A percentile compares a stretch with the other conserved stretches of the same genome.
Conservation (phyloP, 176 grass and related monocot genomes). For the Chrysopogon serrulatus region DNA sequence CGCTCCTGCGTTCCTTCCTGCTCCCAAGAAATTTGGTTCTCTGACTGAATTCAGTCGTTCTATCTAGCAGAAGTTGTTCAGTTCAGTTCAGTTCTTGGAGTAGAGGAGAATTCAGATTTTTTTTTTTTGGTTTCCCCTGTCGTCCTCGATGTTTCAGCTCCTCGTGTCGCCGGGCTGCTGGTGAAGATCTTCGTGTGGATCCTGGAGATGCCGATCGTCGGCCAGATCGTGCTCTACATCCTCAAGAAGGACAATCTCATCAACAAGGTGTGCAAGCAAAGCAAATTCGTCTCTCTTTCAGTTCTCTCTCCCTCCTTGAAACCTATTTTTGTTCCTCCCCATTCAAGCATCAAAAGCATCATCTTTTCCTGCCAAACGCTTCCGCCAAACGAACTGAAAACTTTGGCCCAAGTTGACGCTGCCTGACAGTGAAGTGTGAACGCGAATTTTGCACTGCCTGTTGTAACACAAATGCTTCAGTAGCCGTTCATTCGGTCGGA, state of each 20-base stretch:
- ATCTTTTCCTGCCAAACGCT: background rate
- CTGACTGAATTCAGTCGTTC: background rate
- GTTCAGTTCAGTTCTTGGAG: background rate
- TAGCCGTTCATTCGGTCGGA: too few species aligned
- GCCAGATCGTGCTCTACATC: slow-evolving; percentile 54
- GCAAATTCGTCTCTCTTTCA: background rate
- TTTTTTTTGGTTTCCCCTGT: background rate
- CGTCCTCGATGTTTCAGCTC: slow-evolving; percentile 40
- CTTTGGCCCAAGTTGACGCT: too few species aligned
- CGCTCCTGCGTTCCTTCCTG: background rate
- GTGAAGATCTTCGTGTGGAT: slow-evolving; percentile 99
- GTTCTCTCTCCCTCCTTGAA: background rate
- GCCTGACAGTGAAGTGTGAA: background rate
- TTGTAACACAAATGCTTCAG: too few species aligned
- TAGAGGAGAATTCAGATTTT: background rate
- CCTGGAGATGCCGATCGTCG: slow-evolving; percentile 65
- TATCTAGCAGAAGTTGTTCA: background rate
- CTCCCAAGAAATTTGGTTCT: background rate
- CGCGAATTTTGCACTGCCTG: too few species aligned
- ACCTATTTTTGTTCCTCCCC: too few species aligned
- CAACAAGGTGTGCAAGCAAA: slow-evolving; percentile 86
- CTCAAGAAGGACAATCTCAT: slow-evolving; percentile 96
- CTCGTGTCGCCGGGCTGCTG: slow-evolving; percentile 77
- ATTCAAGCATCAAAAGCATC: background rate
- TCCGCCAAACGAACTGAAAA: background rate